Percentiles rank a stretch among this genome's conserved stretches.
Evolutionary conservation across 2,329 filamentous ascomycete species (phyloP).

Genomic region (Hymenoscyphus salicellus): DNA sequence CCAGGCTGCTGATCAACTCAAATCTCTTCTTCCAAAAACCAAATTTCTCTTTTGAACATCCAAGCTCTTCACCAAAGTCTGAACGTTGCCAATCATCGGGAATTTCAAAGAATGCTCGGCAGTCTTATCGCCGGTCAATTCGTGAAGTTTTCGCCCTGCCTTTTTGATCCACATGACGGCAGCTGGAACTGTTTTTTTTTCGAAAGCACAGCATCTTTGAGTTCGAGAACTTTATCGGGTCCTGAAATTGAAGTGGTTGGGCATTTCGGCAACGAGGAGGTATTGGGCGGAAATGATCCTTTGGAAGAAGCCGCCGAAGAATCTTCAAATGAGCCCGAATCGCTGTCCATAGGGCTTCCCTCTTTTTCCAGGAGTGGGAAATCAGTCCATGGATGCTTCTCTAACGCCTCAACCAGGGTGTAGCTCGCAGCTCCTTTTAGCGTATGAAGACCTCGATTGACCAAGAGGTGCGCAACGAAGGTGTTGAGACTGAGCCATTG

Average conservation of each 20-base stretch:
- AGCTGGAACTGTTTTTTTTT: neutral
- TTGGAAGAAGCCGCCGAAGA: neutral
- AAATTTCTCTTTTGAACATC: neutral
- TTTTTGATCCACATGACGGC: neutral
- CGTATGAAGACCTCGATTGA: neutral
- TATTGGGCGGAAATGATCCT: neutral
- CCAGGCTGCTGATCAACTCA: neutral
- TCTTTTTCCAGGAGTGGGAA: neutral
- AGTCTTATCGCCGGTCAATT: neutral
- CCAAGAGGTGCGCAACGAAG: neutral
- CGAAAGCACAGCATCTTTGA: neutral
- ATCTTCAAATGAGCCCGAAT: no score
- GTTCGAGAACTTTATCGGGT: neutral
- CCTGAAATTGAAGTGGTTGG: neutral
- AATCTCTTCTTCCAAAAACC: neutral
- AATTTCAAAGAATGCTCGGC: neutral
- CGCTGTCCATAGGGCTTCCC: no score
- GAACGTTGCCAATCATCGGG: neutral
- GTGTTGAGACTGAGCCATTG: neutral
- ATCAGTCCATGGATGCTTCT: neutral
- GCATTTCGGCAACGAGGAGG: neutral
- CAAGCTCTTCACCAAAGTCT: neutral
- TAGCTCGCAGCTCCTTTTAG: neutral
- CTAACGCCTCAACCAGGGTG: neutral
- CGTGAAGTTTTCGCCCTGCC: neutral